These are phyloP conservation scores for Colletotrichum lindemuthianum DNA, from an alignment of 2,329 filamentous ascomycete species.

Conservation along the genomic window DNA sequence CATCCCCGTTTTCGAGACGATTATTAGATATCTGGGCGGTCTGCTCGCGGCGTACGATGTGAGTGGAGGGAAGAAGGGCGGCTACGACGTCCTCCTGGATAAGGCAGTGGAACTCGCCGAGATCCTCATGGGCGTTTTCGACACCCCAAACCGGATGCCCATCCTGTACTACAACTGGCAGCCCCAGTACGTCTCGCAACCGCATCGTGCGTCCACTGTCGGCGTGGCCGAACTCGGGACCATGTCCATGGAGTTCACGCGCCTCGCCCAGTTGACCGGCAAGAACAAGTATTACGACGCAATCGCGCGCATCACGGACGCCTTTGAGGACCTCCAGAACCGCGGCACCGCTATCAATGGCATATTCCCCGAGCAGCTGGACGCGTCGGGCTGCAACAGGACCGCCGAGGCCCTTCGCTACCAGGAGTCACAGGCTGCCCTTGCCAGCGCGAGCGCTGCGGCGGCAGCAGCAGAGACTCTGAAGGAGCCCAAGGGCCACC, in stretches of 20 bases:
- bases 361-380: slow-evolving; percentile 81
- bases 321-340: slow-evolving; percentile 79
- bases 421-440: slow-evolving; percentile 48
- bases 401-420: slow-evolving; percentile 50
- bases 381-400: slow-evolving; percentile 81
- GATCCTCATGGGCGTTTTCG: slow-evolving; percentile 83
- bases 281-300: slow-evolving; percentile 90
- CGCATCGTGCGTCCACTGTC: slow-evolving; percentile 69
- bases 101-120: slow-evolving; percentile 85
- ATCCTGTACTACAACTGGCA: slow-evolving; percentile 83
- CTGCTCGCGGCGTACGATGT: slow-evolving; percentile 88
- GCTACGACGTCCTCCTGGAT: slow-evolving; percentile 74
- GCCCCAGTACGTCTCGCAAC: slow-evolving; percentile 70
- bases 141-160: slow-evolving; percentile 95
- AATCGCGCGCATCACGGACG: slow-evolving; percentile 84
- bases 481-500: slow-evolving; percentile 42
- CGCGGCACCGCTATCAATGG: slow-evolving; percentile 75
- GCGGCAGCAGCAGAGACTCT: slow-evolving; percentile 13
- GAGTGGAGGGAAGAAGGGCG: slow-evolving; percentile 66
- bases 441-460: slow-evolving; percentile 38
- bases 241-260: slow-evolving; percentile 87
- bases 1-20: slow-evolving; percentile 93
- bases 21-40: slow-evolving; percentile 90
- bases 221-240: slow-evolving; percentile 79
- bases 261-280: slow-evolving; percentile 85